Conservation (phyloP, 345 rosid genomes). For the Gossypium mustelinum region DNA sequence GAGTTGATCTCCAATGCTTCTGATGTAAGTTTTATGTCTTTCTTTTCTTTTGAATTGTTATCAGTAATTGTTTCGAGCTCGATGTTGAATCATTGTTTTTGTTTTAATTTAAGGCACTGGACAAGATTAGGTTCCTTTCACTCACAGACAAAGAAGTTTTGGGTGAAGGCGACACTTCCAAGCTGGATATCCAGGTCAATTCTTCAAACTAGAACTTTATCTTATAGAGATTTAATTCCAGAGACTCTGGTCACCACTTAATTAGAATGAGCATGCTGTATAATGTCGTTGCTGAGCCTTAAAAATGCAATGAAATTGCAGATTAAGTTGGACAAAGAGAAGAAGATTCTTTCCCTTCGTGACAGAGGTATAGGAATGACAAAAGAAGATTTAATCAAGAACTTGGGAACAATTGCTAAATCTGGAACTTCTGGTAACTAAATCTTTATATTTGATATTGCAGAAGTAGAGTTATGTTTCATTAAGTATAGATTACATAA, state of each 20-base stretch:
- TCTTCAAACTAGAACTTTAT: background rate
- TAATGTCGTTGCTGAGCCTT: background rate
- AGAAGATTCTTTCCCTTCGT: slow-evolving; percentile 75
- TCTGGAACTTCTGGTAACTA: slow-evolving; percentile 91
- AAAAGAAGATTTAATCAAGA: slow-evolving; percentile 93
- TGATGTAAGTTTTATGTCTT: slow-evolving; percentile 50
- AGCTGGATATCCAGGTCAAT: slow-evolving; percentile 93
- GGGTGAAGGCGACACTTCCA: slow-evolving; percentile 89
- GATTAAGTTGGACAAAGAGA: slow-evolving; percentile 92
- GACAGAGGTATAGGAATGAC: slow-evolving; percentile 98
- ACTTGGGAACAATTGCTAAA: slow-evolving; percentile 96
- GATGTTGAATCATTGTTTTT: background rate
- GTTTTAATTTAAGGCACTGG: slow-evolving; percentile 61
- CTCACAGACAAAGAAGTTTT: slow-evolving; percentile 85
- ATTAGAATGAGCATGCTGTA: background rate
- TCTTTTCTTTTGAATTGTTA: background rate
- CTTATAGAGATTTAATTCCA: background rate
- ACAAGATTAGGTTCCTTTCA: slow-evolving; percentile 91
- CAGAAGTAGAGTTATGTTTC: too few species aligned
- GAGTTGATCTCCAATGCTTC: slow-evolving; percentile 97
- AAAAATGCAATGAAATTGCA: slow-evolving; percentile 24
- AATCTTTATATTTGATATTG: background rate
- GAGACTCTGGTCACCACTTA: background rate
- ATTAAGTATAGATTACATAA: too few species aligned
- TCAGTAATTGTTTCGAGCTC: background rate